Percentiles rank a stretch among this genome's conserved stretches.
Conservation (phyloP, 257 asterid genomes). For the Phtheirospermum japonicum region DNA sequence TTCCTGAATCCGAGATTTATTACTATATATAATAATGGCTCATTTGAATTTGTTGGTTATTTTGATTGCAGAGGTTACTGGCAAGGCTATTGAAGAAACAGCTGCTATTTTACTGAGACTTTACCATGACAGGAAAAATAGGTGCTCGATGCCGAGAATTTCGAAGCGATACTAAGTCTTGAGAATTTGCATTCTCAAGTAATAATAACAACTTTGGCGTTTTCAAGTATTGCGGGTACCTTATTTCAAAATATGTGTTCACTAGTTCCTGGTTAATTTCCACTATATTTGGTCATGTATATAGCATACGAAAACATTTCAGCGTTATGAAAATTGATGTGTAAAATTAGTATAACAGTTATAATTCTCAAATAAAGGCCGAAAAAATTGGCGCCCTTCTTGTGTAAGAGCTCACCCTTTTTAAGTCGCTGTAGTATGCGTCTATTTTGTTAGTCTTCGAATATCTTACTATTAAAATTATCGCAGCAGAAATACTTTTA, state of each 20-base stretch:
- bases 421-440: too few species aligned
- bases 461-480: too few species aligned
- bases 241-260: background rate
- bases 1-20: too few species aligned
- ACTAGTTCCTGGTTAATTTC: conserved; percentile 4
- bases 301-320: background rate
- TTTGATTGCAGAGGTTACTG: conserved; percentile 76
- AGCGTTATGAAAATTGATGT: background rate
- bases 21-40: background rate
- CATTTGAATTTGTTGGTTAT: conserved; percentile 17
- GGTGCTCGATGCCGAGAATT: conserved; percentile 92
- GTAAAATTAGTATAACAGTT: background rate
- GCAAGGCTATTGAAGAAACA: conserved; percentile 95
- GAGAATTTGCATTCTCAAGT: conserved; percentile 13
- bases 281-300: background rate
- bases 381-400: too few species aligned
- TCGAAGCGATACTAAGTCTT: conserved; percentile 62
- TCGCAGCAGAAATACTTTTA: background rate
- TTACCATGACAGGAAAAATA: conserved; percentile 79
- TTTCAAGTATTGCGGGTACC: background rate
- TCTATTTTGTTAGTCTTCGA: too few species aligned
- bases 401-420: too few species aligned
- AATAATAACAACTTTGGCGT: background rate
- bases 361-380: too few species aligned
- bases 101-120: conserved; percentile 85